Evolutionary conservation across 441 rosid genomes (phyloP), one percentile per base, ranked within the genome.

Genomic region (Mallotus repandus): DNA sequence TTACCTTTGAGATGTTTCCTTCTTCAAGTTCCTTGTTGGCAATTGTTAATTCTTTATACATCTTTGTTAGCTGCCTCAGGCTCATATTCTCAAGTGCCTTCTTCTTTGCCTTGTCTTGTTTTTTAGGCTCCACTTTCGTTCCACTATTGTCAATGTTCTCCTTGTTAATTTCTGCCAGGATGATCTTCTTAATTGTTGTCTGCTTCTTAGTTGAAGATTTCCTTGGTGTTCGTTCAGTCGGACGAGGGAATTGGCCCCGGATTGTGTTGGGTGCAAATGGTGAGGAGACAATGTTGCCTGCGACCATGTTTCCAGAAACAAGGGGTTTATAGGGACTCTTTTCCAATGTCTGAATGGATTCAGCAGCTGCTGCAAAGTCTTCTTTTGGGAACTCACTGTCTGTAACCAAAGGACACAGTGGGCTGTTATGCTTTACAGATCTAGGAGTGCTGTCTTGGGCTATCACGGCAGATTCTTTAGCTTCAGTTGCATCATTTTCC

Each of bases 41-140:
- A 13, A 87, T 75, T 50, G 80, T 54, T 57, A 19, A 29, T 56
- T 84, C 76, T 69, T 77, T 77, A 55, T 81, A 21, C 81, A 68
- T 77, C 84, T 82, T 84, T 13, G n/a, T 79, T 61, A 89, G 69
- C 77, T 70, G 18, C 76, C 90, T 84, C 25, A 84, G 63, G 73
- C 94, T 89, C 73, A 63, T 43, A 43, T 72, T 70, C 63, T 74
- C 73, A 13, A 82, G 49, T 19, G n/a, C 4, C 12, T 54, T 71
- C 13, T 68, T 81, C 70, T 71, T 80, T 50, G 8, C 61, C 18
- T 77, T 70, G 10, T 69, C 78, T 52, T 72, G 78, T 52, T 72
- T 55, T 0, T 58, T 61, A 6, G 74, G 59, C 66, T 83, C 84
- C 56, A 54, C 62, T 49, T 76, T 60, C 61, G 49, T 54, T 49